Evolutionary conservation across 805 yeast species (phyloP), one percentile per base, ranked within the genome.

Genomic region (Candida stauntonica): DNA sequence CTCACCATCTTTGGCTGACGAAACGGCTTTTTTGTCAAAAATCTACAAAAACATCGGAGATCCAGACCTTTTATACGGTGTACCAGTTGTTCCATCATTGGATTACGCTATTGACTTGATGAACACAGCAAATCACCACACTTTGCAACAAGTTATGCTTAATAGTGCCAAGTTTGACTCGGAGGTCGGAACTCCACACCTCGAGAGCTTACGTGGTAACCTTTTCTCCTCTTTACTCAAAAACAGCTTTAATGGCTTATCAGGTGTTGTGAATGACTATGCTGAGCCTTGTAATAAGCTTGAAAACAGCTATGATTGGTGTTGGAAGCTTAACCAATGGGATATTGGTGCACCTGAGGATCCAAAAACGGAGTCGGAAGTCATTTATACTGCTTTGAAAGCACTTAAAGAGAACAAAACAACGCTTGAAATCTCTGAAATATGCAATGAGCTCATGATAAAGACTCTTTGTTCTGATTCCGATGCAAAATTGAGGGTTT

Each of bases 291-390:
- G 26, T 1, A 35, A 39, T 6, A 48, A 50, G 9, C 36, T 45
- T 2, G 55, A 52, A 17, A 56, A 57, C 17, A 41, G 60, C 1
- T 83, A 71, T 54, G 77, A 73, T 41, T 79, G 87, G 76, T 74
- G 79, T 1, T 81, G 96, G 87, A 83, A 83, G 52, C 59, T 89
- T 29, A 74, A 72, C 30, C 73, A 75, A 35, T 89, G 97, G 97
- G 82, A 81, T 38, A 44, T 84, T 2, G 86, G 94, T 0, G 44
- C 55, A 0, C 68, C 79, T 1, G 55, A 52, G 3, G 46, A 42
- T 0, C 54, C 71, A 0, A 35, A 38, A 0, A 57, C 64, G 1
- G 73, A 67, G 28, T 67, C 74, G 31, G 72, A 71, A 31, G 61
- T 67, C 3, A 58, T 80, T 3, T 86, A 81, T 52, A 63, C 66